phyloP scores from a whole-genome alignment of 2,329 filamentous ascomycete species.

The Pseudogymnoascus sp. region DNA sequence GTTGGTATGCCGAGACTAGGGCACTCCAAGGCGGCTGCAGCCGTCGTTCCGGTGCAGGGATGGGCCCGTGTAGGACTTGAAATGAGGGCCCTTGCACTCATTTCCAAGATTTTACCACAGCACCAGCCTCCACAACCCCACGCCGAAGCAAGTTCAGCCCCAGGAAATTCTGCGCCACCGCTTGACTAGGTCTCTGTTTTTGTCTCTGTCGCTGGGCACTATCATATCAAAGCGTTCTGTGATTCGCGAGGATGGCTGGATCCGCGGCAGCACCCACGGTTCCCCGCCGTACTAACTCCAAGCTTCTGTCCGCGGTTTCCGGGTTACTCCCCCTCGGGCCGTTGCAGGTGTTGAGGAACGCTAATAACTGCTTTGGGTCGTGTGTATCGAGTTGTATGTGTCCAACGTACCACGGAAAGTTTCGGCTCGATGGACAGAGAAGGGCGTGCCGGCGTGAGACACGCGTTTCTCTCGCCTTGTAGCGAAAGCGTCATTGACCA shows the following conservation, averaged over 20 bases:
- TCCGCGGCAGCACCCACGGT: not conserved
- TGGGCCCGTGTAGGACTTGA: not conserved
- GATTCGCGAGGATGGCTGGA: not conserved
- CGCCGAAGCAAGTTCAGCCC: not conserved
- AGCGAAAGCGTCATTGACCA: not conserved
- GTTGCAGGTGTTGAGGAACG: conserved; percentile 1
- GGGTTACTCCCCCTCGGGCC: not conserved
- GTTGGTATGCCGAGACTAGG: not conserved
- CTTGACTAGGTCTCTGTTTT: not conserved
- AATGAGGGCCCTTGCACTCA: not conserved
- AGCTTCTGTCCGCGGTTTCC: not conserved
- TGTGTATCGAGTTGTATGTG: not conserved
- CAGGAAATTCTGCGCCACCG: conserved; percentile 1
- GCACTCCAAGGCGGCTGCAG: not conserved
- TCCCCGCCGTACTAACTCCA: not conserved
- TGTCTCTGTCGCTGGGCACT: not conserved
- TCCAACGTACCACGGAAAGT: not conserved
- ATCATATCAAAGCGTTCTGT: not conserved
- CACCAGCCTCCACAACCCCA: not conserved
- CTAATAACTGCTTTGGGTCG: not conserved
- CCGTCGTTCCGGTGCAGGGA: conserved; percentile 7
- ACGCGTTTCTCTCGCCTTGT: not conserved
- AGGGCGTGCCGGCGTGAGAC: not conserved
- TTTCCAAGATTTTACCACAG: not conserved
- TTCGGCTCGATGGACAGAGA: conserved; percentile 1